phyloP scores from a whole-genome alignment of 169 alveolate species.

The Cryptosporidium xiaoi region DNA sequence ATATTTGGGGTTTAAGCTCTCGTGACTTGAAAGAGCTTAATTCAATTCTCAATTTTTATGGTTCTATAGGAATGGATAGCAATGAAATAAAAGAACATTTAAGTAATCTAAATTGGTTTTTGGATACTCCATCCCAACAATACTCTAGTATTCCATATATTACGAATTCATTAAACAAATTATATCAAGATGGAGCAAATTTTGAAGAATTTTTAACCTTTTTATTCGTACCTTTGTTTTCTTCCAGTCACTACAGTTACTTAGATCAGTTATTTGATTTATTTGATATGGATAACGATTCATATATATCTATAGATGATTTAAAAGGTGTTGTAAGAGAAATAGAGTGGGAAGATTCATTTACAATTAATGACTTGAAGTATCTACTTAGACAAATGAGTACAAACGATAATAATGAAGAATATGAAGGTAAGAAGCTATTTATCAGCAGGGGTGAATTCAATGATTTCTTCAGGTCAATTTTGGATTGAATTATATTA shows the following conservation, averaged over 20 bases:
- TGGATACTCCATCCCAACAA: slow-evolving; percentile 29
- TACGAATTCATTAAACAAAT: slow-evolving; percentile 18
- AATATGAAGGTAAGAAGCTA: slow-evolving; percentile 4
- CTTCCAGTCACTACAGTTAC: slow-evolving; percentile 64
- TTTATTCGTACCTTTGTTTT: slow-evolving; percentile 43
- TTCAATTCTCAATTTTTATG: slow-evolving; percentile 4
- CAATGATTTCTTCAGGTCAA: slow-evolving; percentile 63
- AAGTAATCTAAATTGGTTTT: slow-evolving; percentile 49
- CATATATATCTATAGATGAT: slow-evolving; percentile 63
- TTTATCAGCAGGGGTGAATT: slow-evolving; percentile 49
- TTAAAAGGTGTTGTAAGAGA: slow-evolving; percentile 33
- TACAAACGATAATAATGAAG: slow-evolving; percentile 14
- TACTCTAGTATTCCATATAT: slow-evolving; percentile 51
- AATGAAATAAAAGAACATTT: slow-evolving; percentile 24
- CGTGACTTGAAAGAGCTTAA: slow-evolving; percentile 53
- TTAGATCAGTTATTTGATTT: slow-evolving; percentile 42
- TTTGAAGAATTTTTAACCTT: slow-evolving; percentile 28
- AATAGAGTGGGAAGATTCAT: slow-evolving; percentile 65
- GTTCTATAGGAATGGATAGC: slow-evolving; percentile 6
- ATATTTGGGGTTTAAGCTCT: slow-evolving; percentile 66
- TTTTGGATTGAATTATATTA: slow-evolving; percentile 28
- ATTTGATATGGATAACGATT: slow-evolving; percentile 68
- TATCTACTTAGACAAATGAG: slow-evolving; percentile 47
- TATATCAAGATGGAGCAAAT: slow-evolving; percentile 1
- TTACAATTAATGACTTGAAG: slow-evolving; percentile 18